These are phyloP conservation scores for Thermomucor indicae-seudaticae DNA, from an alignment of 371 early-diverging fungal genomes.

Conservation along the genomic window DNA sequence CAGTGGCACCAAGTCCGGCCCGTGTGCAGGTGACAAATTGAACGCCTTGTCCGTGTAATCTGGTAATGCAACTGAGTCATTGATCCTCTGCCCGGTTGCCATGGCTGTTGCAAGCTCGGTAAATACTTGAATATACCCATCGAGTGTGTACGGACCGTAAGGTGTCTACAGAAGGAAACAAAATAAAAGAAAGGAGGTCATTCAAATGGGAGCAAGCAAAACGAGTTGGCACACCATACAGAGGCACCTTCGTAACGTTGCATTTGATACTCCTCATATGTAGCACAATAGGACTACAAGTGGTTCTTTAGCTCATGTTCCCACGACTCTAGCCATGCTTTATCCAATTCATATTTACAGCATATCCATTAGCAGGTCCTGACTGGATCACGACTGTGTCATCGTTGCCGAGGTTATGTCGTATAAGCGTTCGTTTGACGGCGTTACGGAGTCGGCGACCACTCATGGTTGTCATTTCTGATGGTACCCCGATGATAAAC, in stretches of 20 bases:
- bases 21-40: constrained; percentile 35
- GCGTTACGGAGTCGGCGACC: constrained; percentile 51
- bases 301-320: constrained; percentile 16
- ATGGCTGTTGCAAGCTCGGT: constrained; percentile 43
- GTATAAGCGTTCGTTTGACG: constrained; percentile 28
- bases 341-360: constrained; percentile 16
- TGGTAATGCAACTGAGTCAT: constrained; percentile 17
- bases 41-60: constrained; percentile 32
- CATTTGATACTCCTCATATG: constrained; percentile 61
- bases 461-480: constrained; percentile 66
- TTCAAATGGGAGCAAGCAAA: neutral
- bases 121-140: constrained; percentile 53
- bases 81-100: constrained; percentile 18
- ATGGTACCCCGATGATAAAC: constrained; percentile 53
- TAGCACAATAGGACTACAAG: constrained; percentile 58
- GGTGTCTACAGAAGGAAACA: constrained; percentile 39
- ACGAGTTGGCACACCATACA: constrained; percentile 10
- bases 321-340: neutral
- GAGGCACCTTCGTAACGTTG: constrained; percentile 70
- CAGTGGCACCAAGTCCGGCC: constrained; percentile 46
- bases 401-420: constrained; percentile 34
- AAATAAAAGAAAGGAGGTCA: too few species aligned
- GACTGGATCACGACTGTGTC: constrained; percentile 49
- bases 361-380: constrained; percentile 48
- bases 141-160: constrained; percentile 60